Evolutionary conservation across 805 yeast genomes (phyloP).

Genomic region (Pichia gijzeniarum): DNA sequence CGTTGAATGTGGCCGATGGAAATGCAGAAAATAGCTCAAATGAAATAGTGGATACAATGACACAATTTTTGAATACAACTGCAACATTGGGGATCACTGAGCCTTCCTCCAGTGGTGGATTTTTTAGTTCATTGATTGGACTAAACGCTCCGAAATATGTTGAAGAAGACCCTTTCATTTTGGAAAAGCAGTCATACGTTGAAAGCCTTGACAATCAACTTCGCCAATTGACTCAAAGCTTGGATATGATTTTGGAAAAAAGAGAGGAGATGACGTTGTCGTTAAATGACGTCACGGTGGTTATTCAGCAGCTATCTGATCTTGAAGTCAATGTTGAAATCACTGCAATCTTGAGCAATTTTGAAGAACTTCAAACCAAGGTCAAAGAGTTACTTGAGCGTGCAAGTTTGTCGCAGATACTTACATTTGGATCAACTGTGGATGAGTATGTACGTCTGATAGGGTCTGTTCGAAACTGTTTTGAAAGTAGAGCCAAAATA

Average conservation of each 20-base stretch:
- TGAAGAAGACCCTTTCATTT: slow-evolving; percentile 77
- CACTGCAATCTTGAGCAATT: slow-evolving; percentile 57
- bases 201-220: slow-evolving; percentile 71
- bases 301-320: slow-evolving; percentile 56
- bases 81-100: slow-evolving; percentile 19
- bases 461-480: slow-evolving; percentile 65
- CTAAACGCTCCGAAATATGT: slow-evolving; percentile 54
- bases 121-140: slow-evolving; percentile 65
- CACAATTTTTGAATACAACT: slow-evolving; percentile 24
- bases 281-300: slow-evolving; percentile 53
- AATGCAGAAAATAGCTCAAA: slow-evolving; percentile 2
- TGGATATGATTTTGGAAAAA: slow-evolving; percentile 70
- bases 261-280: slow-evolving; percentile 66
- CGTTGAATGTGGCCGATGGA: slow-evolving; percentile 8
- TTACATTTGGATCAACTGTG: slow-evolving; percentile 78
- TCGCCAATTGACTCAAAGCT: slow-evolving; percentile 57
- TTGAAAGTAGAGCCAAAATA: slow-evolving; percentile 64
- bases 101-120: slow-evolving; percentile 35
- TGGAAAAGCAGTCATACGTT: slow-evolving; percentile 58
- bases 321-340: slow-evolving; percentile 68
- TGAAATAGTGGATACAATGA: slow-evolving; percentile 20
- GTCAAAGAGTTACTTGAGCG: slow-evolving; percentile 71
- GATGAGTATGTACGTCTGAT: slow-evolving; percentile 82
- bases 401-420: slow-evolving; percentile 74
- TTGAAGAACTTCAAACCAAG: slow-evolving; percentile 64